Conservation (phyloP, 345 rosid species). For the Geranium rotundifolium region DNA sequence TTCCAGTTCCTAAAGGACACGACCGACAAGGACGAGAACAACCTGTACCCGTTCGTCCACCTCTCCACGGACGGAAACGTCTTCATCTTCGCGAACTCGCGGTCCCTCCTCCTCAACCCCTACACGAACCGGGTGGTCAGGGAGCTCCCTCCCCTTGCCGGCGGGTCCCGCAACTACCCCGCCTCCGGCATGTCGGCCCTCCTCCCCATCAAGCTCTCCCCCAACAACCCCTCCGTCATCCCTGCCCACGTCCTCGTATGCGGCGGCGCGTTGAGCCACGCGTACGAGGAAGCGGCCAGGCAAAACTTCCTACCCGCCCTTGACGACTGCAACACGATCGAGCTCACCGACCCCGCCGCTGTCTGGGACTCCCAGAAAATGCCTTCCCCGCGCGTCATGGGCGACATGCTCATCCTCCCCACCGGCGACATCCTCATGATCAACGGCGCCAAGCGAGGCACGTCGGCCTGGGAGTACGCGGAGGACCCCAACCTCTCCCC, state of each 20-base stretch:
- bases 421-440: slow-evolving; percentile 55
- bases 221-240: background rate
- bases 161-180: slow-evolving; percentile 79
- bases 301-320: slow-evolving; percentile 22
- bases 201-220: slow-evolving; percentile 31
- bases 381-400: slow-evolving; percentile 66
- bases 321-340: slow-evolving; percentile 51
- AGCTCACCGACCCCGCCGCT: slow-evolving; percentile 31
- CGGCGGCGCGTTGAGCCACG: slow-evolving; percentile 27
- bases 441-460: slow-evolving; percentile 61
- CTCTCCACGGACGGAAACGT: slow-evolving; percentile 75
- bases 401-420: slow-evolving; percentile 63
- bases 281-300: slow-evolving; percentile 24
- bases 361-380: slow-evolving; percentile 51
- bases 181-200: slow-evolving; percentile 56
- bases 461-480: slow-evolving; percentile 60
- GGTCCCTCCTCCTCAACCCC: slow-evolving; percentile 53
- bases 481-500: slow-evolving; percentile 58
- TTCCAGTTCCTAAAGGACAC: slow-evolving; percentile 47
- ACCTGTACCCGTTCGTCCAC: slow-evolving; percentile 69
- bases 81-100: slow-evolving; percentile 68
- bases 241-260: slow-evolving; percentile 29
- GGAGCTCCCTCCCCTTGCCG: slow-evolving; percentile 55
- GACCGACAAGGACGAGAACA: slow-evolving; percentile 53
- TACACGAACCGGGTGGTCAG: slow-evolving; percentile 29